Evolutionary conservation across 2,329 filamentous ascomycete genomes (phyloP).

Genomic region (Colletotrichum caudatum): DNA sequence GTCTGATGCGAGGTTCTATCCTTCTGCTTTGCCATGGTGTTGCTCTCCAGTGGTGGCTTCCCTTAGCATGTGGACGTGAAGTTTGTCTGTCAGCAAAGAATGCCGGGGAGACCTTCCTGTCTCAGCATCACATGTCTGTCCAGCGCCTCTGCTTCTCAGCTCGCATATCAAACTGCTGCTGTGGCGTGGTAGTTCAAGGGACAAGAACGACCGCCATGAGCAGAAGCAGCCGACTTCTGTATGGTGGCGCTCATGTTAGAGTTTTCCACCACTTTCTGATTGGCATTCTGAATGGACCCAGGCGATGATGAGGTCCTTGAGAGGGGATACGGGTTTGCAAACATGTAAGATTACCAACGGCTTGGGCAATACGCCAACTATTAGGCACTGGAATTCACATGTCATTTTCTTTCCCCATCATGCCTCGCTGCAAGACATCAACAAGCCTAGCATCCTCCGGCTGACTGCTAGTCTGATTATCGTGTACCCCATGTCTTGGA

Average conservation of each 20-base stretch:
- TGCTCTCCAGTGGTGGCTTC: not conserved
- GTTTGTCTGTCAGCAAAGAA: not conserved
- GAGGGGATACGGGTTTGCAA: too few species aligned
- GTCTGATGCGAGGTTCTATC: too few species aligned
- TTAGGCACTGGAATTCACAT: conserved; percentile 4
- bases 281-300: not conserved
- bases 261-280: not conserved
- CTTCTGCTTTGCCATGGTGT: too few species aligned
- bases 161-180: not conserved
- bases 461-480: not conserved
- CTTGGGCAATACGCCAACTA: not conserved
- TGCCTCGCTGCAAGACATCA: conserved; percentile 5
- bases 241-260: not conserved
- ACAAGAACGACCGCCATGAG: not conserved
- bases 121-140: conserved; percentile 10
- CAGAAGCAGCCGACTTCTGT: not conserved
- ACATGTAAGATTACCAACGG: not conserved
- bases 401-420: not conserved
- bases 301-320: not conserved
- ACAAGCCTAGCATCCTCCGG: not conserved
- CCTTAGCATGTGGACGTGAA: not conserved
- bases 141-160: not conserved
- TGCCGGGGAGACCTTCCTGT: not conserved
- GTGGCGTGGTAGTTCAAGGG: not conserved
- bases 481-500: not conserved